These are phyloP conservation scores for Fusarium liriodendri DNA, from an alignment of 2,329 filamentous ascomycete genomes.

Conservation along the genomic window DNA sequence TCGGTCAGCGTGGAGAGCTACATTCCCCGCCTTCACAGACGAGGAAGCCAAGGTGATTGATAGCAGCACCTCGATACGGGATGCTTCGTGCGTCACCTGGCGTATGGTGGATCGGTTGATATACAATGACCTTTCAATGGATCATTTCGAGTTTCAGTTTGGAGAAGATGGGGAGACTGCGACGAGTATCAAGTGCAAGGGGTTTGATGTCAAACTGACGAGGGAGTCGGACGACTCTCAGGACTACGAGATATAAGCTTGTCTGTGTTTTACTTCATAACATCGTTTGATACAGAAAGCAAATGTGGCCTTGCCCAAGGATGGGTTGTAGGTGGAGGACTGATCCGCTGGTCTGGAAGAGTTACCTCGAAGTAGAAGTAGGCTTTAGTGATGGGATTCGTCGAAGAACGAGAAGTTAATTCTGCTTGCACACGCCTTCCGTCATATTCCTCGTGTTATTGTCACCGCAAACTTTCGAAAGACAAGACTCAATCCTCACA, in stretches of 20 bases:
- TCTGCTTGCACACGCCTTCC: not conserved
- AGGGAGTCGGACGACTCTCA: not conserved
- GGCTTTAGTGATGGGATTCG: not conserved
- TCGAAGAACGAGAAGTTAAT: not conserved
- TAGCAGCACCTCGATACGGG: not conserved
- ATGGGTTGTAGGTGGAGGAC: not conserved
- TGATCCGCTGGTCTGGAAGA: not conserved
- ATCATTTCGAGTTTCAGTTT: constrained; percentile 12
- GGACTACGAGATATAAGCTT: too few species aligned
- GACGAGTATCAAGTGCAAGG: not conserved
- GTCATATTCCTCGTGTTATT: not conserved
- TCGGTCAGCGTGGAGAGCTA: constrained; percentile 2
- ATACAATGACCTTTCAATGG: constrained; percentile 2
- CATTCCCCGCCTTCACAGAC: not conserved
- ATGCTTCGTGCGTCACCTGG: constrained; percentile 15
- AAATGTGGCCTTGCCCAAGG: not conserved
- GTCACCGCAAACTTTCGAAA: not conserved
- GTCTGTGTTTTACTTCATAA: not conserved
- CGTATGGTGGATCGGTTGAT: not conserved
- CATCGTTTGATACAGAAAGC: not conserved
- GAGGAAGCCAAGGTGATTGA: not conserved
- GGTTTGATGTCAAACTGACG: constrained; percentile 1
- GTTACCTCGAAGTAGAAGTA: not conserved
- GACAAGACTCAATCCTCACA: not conserved
- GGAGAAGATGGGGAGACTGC: not conserved